Evolutionary conservation across 805 yeast species (phyloP).

Genomic region (Myxozyma nipponensis): DNA sequence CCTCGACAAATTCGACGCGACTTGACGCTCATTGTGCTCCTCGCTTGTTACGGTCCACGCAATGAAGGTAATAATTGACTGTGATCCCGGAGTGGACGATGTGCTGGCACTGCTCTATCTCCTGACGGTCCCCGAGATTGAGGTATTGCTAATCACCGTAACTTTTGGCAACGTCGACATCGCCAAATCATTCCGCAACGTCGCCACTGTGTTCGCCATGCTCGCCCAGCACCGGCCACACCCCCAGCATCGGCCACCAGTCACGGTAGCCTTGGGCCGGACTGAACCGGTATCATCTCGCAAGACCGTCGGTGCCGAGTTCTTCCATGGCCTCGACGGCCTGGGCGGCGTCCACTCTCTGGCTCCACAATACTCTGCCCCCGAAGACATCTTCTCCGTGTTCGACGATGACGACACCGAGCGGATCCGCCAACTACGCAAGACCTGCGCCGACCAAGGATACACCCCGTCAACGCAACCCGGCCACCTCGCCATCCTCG

Average conservation of each 20-base stretch:
- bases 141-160: conserved; percentile 36
- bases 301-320: conserved; percentile 37
- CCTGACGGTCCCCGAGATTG: conserved; percentile 33
- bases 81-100: conserved; percentile 46
- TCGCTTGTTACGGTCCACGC: too few relatives aligned
- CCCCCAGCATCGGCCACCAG: conserved; percentile 20
- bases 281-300: conserved; percentile 33
- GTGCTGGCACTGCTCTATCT: conserved; percentile 41
- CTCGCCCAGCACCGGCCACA: conserved; percentile 36
- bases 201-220: conserved; percentile 38
- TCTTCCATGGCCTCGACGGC: conserved; percentile 43
- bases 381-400: neutral
- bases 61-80: conserved; percentile 40
- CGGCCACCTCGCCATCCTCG: conserved; percentile 39
- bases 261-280: conserved; percentile 36
- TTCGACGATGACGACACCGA: conserved; percentile 7
- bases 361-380: conserved; percentile 38
- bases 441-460: conserved; percentile 25
- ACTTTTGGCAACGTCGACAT: conserved; percentile 42
- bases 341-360: conserved; percentile 40
- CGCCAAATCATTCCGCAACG: conserved; percentile 37
- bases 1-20: too few relatives aligned
- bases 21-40: too few relatives aligned
- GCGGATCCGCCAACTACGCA: conserved; percentile 8
- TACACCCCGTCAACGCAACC: conserved; percentile 34